Evolutionary conservation across 805 yeast genomes (phyloP).

Genomic region (Saturnispora galanensis): DNA sequence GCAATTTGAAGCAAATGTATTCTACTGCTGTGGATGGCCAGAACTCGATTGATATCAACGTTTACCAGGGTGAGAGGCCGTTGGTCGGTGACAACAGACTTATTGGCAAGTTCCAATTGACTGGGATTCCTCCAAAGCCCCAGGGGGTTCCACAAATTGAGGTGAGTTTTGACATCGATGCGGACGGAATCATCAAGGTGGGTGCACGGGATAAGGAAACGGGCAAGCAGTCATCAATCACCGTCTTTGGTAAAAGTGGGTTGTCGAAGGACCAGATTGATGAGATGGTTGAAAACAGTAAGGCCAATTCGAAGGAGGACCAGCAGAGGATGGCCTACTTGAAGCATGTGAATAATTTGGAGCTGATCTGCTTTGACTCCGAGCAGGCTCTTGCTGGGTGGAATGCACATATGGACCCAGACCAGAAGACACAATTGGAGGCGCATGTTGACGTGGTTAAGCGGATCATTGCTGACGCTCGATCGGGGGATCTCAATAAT

Average conservation of each 20-base stretch:
- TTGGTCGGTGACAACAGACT: slow-evolving; percentile 90
- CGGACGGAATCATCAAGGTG: slow-evolving; percentile 95
- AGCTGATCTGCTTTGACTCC: slow-evolving; percentile 27
- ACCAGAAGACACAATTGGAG: slow-evolving; percentile 12
- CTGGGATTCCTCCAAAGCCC: slow-evolving; percentile 86
- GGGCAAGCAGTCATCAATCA: slow-evolving; percentile 88
- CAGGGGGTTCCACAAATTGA: slow-evolving; percentile 86
- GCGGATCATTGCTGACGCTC: slow-evolving; percentile 22
- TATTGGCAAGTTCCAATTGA: slow-evolving; percentile 86
- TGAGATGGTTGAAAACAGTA: slow-evolving; percentile 85
- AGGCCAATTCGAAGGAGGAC: slow-evolving; percentile 80
- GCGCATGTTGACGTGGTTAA: slow-evolving; percentile 20
- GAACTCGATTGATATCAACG: slow-evolving; percentile 90
- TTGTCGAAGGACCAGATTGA: slow-evolving; percentile 83
- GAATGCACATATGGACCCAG: slow-evolving; percentile 13
- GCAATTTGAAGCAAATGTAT: slow-evolving; percentile 86
- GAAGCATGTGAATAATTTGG: slow-evolving; percentile 64
- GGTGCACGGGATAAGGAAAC: slow-evolving; percentile 90
- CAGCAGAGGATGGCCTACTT: slow-evolving; percentile 34
- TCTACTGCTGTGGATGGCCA: slow-evolving; percentile 94
- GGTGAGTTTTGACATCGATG: slow-evolving; percentile 91
- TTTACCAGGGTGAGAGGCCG: slow-evolving; percentile 97
- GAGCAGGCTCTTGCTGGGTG: slow-evolving; percentile 26
- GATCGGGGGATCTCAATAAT: slow-evolving; percentile 24
- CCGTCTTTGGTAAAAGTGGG: slow-evolving; percentile 95